These are phyloP conservation scores for Paraphaeosphaeria minitans DNA, from an alignment of 2,329 filamentous ascomycete species.

Conservation along the genomic window DNA sequence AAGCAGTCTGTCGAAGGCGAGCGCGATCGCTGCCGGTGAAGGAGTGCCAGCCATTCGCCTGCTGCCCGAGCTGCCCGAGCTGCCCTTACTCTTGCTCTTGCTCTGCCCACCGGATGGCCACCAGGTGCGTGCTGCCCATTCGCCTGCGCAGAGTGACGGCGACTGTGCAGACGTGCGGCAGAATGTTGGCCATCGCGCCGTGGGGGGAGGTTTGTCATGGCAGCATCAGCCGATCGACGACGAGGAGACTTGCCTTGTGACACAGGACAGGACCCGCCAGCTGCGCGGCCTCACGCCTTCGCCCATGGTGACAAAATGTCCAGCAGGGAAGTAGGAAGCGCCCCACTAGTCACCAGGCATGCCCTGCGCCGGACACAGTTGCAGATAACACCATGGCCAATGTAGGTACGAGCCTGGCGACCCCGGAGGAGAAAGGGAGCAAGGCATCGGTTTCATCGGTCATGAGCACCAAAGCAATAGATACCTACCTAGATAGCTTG, in stretches of 20 bases:
- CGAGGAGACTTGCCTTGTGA: constrained; percentile 18
- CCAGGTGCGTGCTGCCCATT: constrained; percentile 1
- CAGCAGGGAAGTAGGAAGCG: constrained; percentile 1
- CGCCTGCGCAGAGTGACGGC: background rate
- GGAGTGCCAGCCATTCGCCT: background rate
- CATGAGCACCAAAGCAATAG: constrained; percentile 29
- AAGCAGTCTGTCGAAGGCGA: constrained; percentile 24
- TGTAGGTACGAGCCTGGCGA: constrained; percentile 38
- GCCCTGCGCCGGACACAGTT: constrained; percentile 34
- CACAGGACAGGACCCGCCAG: constrained; percentile 18
- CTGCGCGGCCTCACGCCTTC: constrained; percentile 19
- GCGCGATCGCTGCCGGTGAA: constrained; percentile 2
- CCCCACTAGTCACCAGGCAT: constrained; percentile 40
- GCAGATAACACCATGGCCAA: constrained; percentile 32
- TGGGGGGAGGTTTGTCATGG: background rate
- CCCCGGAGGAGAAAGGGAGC: constrained; percentile 21
- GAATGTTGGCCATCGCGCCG: background rate
- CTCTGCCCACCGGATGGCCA: no score
- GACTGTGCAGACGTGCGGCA: background rate
- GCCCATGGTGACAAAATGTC: constrained; percentile 28
- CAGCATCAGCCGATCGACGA: constrained; percentile 13
- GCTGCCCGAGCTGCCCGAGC: no score
- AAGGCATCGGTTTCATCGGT: constrained; percentile 38
- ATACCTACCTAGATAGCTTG: no score
- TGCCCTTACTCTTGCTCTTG: no score